Percentiles rank a stretch among this genome's conserved stretches.
phyloP scores from a whole-genome alignment of 129 eudicot species.

The Pittosporum tobira region DNA sequence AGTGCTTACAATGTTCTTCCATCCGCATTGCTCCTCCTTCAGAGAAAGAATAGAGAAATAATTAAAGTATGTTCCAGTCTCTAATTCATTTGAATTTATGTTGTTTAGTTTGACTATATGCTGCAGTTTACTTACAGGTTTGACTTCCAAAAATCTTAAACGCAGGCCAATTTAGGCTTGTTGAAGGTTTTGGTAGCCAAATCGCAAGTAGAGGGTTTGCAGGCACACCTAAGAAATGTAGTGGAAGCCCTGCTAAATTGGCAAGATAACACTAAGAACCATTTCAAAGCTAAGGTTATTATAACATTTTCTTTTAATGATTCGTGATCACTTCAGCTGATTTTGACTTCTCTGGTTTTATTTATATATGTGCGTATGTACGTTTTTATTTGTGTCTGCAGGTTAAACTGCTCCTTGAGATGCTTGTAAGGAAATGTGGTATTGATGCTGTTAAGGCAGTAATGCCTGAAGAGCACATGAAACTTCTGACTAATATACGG shows the following conservation, averaged over 20 bases:
- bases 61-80: slow-evolving; percentile 41
- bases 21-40: slow-evolving; percentile 64
- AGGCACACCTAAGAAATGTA: slow-evolving; percentile 53
- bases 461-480: slow-evolving; percentile 97
- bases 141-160: slow-evolving; percentile 8
- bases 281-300: slow-evolving; percentile 87
- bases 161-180: slow-evolving; percentile 90
- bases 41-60: slow-evolving; percentile 81
- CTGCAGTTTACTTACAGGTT: background rate
- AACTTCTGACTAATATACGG: slow-evolving; percentile 87
- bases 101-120: background rate
- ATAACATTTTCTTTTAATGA: background rate
- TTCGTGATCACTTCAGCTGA: background rate
- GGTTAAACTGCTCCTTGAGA: slow-evolving; percentile 82
- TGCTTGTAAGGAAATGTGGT: slow-evolving; percentile 97
- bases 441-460: slow-evolving; percentile 83
- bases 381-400: slow-evolving; percentile 16
- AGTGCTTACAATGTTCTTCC: slow-evolving; percentile 77
- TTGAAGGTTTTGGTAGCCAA: slow-evolving; percentile 92
- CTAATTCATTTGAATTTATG: background rate
- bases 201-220: slow-evolving; percentile 74
- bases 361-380: background rate
- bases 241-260: slow-evolving; percentile 80
- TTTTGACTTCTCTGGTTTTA: background rate
- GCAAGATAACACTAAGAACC: slow-evolving; percentile 76